Evolutionary conservation across 768 basidiomycete genomes (phyloP), one percentile per base, ranked within the genome.

Genomic region (Lentinus brumalis): DNA sequence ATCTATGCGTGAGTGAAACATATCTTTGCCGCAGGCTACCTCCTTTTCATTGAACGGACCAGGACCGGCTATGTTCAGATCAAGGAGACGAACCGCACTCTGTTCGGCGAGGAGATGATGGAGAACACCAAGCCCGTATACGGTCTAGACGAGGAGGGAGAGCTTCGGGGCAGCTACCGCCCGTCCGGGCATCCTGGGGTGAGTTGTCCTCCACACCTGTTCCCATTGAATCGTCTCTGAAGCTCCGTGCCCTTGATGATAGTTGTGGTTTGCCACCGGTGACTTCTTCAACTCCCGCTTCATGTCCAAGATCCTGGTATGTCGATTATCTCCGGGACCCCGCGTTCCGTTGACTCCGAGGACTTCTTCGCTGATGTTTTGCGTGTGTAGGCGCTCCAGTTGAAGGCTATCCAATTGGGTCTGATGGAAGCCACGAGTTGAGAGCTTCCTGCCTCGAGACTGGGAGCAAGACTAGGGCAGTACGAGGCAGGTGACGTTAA

Each of bases 111-210:
- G 35, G 73, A 75, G 15, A 64, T 72, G 7, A 72, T 77, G 8
- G 69, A 70, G 16, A 57, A 66, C 14, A 75, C 75, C 9, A 63
- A 66, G 56, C 18, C 53, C 1, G 64, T 78, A 1, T 78, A 76
- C 75, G 78, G 78, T 0, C 38, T 79, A 10, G 77, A 82, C 57
- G 70, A 72, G n/a, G 79, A 80, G 59, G 78, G 77, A 0, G 80
- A 81, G 56, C 35, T 76, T 2, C 64, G 61, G 40, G 76, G 75
- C 4, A 65, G 71, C 52, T 80, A 76, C 57, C 70, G 75, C 10
- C 78, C 77, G 5, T 73, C 76, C 2, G 80, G 80, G 2, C 76
- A 79, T 63, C 79, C 78, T 30, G 79, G 77, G 2, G 78, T 78
- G 52, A 53, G 74, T n/a, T 5, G 12, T 69, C 31, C 31, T 46